Evolutionary conservation across 1,139 yeast species (phyloP), one percentile per base, ranked within the genome.

Genomic region (Geotrichum restrictum): DNA sequence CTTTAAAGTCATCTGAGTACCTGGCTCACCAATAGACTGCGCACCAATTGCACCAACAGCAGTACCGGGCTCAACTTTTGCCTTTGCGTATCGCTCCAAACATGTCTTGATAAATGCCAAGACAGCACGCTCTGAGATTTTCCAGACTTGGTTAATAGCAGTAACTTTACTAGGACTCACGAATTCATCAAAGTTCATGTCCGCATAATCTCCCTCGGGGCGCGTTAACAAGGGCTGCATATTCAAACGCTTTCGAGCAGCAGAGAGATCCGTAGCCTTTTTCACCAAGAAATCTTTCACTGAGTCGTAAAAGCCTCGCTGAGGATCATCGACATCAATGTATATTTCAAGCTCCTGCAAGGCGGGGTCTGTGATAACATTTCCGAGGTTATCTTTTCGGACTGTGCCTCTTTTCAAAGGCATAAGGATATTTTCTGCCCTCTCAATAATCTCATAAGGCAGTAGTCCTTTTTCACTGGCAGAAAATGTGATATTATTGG

Each of bases 11-110:
- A 93, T 93, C 72, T 93, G 98, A 0, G 98, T 93, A 71, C 98
- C 98, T 10, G 98, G 98, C 67, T 93, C 98, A 73, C 98, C 98
- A 74, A 93, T 93, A 34, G 96, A 88, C 66, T 93, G 98, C 0
- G 98, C 98, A 59, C 98, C 98, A 72, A 93, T 91, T 14, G 98
- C 98, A 60, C 98, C 98, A 48, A 93, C 98, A 2, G 99, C 98
- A 7, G 98, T 93, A 59, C 98, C 99, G 1, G 99, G 98, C 68
- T 94, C 99, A 21, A 94, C 98, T 70, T 84, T 85, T 13, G 99
- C 96, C 61, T 85, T 79, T 53, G 82, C 83, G 64, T 93, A 94
- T 70, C 94, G 94, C 62, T 77, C 75, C 57, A 93, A 76, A 63
- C 97, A 88, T 60, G 85, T 81, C 48, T 79, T 77, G 65, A 94